Evolutionary conservation across 768 basidiomycete genomes (phyloP).

Genomic region (Tricholoma sp.): DNA sequence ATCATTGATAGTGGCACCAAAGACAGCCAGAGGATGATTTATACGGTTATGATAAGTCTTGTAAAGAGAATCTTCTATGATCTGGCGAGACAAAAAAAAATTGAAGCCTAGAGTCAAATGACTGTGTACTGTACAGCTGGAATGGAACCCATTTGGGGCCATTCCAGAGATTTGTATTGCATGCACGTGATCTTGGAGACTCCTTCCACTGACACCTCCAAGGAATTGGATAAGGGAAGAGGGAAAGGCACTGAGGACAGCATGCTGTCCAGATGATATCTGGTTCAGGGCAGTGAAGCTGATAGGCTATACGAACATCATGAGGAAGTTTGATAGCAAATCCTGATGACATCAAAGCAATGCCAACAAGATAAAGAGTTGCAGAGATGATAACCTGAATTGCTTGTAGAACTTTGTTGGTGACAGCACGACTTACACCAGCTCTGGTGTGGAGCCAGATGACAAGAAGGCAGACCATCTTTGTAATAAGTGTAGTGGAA

Average conservation of each 20-base stretch:
- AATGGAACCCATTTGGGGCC: constrained; percentile 15
- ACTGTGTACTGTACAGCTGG: constrained; percentile 18
- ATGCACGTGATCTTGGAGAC: constrained; percentile 14
- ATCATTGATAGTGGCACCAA: constrained; percentile 14
- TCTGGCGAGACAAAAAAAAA: constrained; percentile 19
- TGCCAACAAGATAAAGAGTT: constrained; percentile 7
- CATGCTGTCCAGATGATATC: constrained; percentile 17
- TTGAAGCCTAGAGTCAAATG: constrained; percentile 22
- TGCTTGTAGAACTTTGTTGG: constrained; percentile 15
- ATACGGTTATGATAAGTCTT: constrained; percentile 8
- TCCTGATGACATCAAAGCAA: constrained; percentile 8
- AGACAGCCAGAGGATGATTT: constrained; percentile 3
- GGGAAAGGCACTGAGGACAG: constrained; percentile 22
- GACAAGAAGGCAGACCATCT: constrained; percentile 12
- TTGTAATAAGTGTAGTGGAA: not conserved
- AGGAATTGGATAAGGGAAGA: constrained; percentile 13
- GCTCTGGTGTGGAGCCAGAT: constrained; percentile 18
- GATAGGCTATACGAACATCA: constrained; percentile 21
- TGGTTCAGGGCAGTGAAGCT: constrained; percentile 12
- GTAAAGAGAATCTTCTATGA: constrained; percentile 14
- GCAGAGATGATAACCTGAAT: constrained; percentile 14
- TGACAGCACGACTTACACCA: constrained; percentile 14
- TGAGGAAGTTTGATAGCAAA: constrained; percentile 8
- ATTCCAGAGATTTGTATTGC: constrained; percentile 18
- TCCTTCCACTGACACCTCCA: constrained; percentile 12